A percentile compares a stretch with the other conserved stretches of the same genome.
Evolutionary conservation across 208 protist species (phyloP).

Genomic region (Jaenimonas drosophilae): DNA sequence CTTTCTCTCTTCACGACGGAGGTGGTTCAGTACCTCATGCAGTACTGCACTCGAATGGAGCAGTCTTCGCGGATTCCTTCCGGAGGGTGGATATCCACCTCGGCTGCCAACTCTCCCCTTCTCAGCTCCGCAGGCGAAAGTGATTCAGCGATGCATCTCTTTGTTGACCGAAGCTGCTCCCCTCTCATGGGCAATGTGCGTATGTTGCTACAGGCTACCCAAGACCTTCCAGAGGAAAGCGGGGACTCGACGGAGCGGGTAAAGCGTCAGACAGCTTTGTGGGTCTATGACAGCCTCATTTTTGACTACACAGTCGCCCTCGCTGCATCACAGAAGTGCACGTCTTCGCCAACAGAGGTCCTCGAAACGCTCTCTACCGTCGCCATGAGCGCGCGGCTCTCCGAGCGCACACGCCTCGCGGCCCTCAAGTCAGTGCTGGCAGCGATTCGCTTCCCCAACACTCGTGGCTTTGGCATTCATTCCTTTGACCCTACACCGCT

Average conservation of each 20-base stretch:
- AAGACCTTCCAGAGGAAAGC: no score
- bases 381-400: conserved; percentile 33
- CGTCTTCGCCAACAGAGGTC: conserved; percentile 17
- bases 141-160: no score
- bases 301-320: conserved; percentile 41
- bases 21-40: conserved; percentile 29
- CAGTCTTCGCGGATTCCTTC: no score
- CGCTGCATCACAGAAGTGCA: conserved; percentile 22
- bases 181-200: no score
- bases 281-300: conserved; percentile 45
- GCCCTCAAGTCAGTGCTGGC: conserved; percentile 35
- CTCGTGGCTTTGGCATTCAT: no score
- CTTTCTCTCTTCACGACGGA: conserved; percentile 26
- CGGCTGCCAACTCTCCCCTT: no score
- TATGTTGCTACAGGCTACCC: no score
- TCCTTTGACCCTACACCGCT: conserved; percentile 25
- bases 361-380: conserved; percentile 41
- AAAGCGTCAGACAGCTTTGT: conserved; percentile 28
- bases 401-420: conserved; percentile 24
- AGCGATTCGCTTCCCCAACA: no score
- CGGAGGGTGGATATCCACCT: no score
- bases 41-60: no score
- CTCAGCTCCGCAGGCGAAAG: no score
- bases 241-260: conserved; percentile 22
- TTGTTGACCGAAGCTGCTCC: no score